Conservation (phyloP, 345 rosid species). For the Eucalyptus leucophloia region DNA sequence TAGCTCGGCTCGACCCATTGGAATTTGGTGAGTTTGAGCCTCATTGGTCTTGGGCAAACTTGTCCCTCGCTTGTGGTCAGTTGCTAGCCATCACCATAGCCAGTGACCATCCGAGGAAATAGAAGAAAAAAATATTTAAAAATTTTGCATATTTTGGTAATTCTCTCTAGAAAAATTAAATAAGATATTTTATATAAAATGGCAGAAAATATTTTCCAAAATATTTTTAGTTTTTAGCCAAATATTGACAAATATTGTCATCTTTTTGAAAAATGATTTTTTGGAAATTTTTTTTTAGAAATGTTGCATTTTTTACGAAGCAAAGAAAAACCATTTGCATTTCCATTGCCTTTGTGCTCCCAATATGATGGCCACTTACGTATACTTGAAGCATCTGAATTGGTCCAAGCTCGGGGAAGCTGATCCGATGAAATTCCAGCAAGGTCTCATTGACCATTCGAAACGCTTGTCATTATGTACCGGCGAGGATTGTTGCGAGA, state of each 20-base stretch:
- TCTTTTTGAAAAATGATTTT: too few species aligned
- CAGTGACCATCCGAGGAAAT: rapidly evolving
- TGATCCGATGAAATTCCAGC: background rate
- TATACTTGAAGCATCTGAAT: background rate
- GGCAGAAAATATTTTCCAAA: too few species aligned
- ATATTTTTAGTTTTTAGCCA: too few species aligned
- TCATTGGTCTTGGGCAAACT: rapidly evolving
- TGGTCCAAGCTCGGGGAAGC: background rate
- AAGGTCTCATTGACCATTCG: background rate
- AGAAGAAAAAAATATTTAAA: background rate
- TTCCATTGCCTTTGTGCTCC: background rate
- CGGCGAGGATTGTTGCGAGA: background rate
- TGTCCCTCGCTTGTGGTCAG: background rate
- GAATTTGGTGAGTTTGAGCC: background rate
- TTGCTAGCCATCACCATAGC: rapidly evolving
- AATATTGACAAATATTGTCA: too few species aligned
- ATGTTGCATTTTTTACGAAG: too few species aligned
- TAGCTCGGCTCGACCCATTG: rapidly evolving
- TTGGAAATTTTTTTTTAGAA: too few species aligned
- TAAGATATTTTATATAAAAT: too few species aligned
- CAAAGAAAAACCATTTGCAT: background rate
- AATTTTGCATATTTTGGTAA: too few species aligned
- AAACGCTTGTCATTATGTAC: background rate
- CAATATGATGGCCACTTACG: background rate
- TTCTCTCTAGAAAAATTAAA: too few species aligned